Evolutionary conservation across 768 basidiomycete species (phyloP).

Genomic region (Pleurotus tuoliensis): DNA sequence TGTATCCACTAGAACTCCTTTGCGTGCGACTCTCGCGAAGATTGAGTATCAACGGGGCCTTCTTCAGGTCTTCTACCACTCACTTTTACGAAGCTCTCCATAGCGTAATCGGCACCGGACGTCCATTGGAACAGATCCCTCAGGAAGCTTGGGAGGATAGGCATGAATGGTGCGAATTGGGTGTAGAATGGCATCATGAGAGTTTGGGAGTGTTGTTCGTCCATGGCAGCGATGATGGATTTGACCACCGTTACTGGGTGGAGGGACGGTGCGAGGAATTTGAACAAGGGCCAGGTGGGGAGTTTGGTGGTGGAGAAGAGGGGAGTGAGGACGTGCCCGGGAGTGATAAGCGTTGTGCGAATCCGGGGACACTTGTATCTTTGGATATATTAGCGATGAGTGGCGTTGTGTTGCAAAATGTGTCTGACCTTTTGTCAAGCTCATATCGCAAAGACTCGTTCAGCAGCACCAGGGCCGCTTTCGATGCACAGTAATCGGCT

Average conservation of each 20-base stretch:
- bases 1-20: background rate
- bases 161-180: slow-evolving; percentile 52
- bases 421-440: slow-evolving; percentile 54
- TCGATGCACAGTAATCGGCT: slow-evolving; percentile 92
- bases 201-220: slow-evolving; percentile 71
- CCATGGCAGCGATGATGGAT: slow-evolving; percentile 74
- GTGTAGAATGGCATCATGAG: slow-evolving; percentile 73
- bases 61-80: slow-evolving; percentile 59
- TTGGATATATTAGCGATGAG: slow-evolving; percentile 9
- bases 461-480: slow-evolving; percentile 80
- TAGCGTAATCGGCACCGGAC: slow-evolving; percentile 64
- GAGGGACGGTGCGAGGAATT: slow-evolving; percentile 76
- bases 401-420: background rate
- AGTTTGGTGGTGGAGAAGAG: slow-evolving; percentile 65
- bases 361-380: slow-evolving; percentile 74
- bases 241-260: slow-evolving; percentile 76
- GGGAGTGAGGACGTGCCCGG: slow-evolving; percentile 75
- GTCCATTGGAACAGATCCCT: slow-evolving; percentile 74
- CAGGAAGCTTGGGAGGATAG: slow-evolving; percentile 64
- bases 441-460: slow-evolving; percentile 88
- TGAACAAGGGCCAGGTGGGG: slow-evolving; percentile 46
- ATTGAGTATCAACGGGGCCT: slow-evolving; percentile 20
- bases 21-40: background rate
- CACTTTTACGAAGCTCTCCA: slow-evolving; percentile 66
- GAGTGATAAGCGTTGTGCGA: slow-evolving; percentile 83